phyloP scores from a whole-genome alignment of 192 early-diverging fungal genomes.

The Linnemannia exigua region DNA sequence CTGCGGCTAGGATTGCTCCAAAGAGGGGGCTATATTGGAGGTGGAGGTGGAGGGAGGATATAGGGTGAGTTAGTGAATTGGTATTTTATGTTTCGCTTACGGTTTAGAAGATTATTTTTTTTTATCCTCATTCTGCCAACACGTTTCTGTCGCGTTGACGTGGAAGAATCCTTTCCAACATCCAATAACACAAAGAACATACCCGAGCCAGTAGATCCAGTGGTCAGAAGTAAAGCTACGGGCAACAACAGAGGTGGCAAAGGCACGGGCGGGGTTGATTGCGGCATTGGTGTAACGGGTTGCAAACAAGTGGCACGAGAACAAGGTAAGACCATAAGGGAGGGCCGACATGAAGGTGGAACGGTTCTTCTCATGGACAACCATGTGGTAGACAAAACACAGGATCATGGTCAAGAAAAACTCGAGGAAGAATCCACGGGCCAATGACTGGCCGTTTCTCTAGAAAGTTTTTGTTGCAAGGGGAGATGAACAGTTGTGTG shows the following conservation, averaged over 20 bases:
- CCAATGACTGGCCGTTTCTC: conserved; percentile 28
- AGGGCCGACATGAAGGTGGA: conserved; percentile 49
- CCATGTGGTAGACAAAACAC: conserved; percentile 52
- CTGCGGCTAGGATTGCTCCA: conserved; percentile 39
- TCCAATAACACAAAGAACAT: neutral
- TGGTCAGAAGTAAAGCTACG: conserved; percentile 61
- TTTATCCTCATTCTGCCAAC: neutral
- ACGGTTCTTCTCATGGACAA: conserved; percentile 46
- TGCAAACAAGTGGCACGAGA: conserved; percentile 42
- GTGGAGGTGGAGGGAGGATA: too few species aligned
- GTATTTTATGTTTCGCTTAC: neutral
- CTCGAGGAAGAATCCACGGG: conserved; percentile 56
- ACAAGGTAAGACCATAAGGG: conserved; percentile 34
- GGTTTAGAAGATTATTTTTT: neutral
- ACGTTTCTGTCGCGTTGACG: too few species aligned
- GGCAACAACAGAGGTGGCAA: conserved; percentile 71
- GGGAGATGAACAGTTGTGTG: neutral
- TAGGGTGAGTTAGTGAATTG: neutral
- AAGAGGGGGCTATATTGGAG: conserved; percentile 19
- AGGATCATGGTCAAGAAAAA: conserved; percentile 45
- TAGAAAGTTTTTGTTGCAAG: neutral
- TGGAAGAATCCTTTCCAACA: too few species aligned
- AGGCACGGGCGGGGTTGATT: conserved; percentile 80
- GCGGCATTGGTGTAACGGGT: conserved; percentile 63
- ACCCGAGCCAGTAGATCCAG: conserved; percentile 77